A percentile compares a stretch with the other conserved stretches of the same genome.
These are phyloP conservation scores for Coemansia sp. DNA, from an alignment of 192 early-diverging fungal genomes.

Conservation along the genomic window DNA sequence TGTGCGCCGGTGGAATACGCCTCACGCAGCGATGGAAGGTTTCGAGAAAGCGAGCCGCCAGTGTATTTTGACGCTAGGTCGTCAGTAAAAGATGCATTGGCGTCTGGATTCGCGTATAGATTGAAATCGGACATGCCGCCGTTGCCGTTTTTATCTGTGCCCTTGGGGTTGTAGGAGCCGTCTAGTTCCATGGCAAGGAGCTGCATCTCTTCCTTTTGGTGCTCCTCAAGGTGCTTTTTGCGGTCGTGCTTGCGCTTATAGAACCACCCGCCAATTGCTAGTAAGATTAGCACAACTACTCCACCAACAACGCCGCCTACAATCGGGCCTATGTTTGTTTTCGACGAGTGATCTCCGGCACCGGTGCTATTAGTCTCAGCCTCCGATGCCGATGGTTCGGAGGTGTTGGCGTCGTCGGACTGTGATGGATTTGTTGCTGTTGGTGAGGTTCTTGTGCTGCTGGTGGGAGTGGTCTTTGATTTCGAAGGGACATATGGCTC, in stretches of 20 bases:
- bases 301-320: slow-evolving; percentile 33
- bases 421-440: neutral
- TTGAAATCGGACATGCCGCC: slow-evolving; percentile 20
- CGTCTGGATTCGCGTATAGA: slow-evolving; percentile 15
- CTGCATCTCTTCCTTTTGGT: slow-evolving; percentile 47
- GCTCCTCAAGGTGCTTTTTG: slow-evolving; percentile 41
- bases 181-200: slow-evolving; percentile 45
- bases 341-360: neutral
- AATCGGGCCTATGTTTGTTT: slow-evolving; percentile 29
- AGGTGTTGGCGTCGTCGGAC: neutral
- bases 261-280: slow-evolving; percentile 26
- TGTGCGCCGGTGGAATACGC: slow-evolving; percentile 12
- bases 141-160: slow-evolving; percentile 5
- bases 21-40: slow-evolving; percentile 23
- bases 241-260: slow-evolving; percentile 39
- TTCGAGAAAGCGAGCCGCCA: slow-evolving; percentile 26
- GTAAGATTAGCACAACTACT: slow-evolving; percentile 16
- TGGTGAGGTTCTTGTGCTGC: neutral
- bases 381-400: neutral
- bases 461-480: neutral
- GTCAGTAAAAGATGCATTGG: slow-evolving; percentile 32
- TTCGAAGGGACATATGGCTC: neutral
- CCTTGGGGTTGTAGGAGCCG: slow-evolving; percentile 42
- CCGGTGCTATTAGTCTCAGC: neutral
- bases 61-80: slow-evolving; percentile 49